Conservation (phyloP, 2,329 filamentous ascomycete species). For the Metarhizium robertsii region DNA sequence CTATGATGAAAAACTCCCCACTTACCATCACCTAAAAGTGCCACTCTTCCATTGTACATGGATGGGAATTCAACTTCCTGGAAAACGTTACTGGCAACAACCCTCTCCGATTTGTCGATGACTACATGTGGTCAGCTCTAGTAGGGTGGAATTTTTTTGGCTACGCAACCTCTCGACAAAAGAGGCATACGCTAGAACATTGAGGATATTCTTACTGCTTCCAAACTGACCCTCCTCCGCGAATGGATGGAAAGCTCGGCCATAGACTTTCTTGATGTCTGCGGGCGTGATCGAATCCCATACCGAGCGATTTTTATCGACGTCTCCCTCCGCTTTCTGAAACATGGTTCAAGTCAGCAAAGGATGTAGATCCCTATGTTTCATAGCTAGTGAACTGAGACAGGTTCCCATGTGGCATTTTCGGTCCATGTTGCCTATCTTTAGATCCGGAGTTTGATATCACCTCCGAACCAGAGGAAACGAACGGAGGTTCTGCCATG, state of each 20-base stretch:
- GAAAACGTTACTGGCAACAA: conserved; percentile 12
- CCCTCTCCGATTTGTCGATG: conserved; percentile 10
- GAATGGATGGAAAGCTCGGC: conserved; percentile 11
- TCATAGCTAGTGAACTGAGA: no score
- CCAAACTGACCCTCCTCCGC: conserved; percentile 8
- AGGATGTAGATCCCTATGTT: no score
- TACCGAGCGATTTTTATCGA: conserved; percentile 9
- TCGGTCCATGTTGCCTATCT: no score
- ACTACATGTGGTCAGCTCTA: conserved; percentile 3
- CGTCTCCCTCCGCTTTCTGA: conserved; percentile 2
- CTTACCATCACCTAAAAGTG: conserved; percentile 12
- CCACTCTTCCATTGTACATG: conserved; percentile 11
- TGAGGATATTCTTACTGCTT: conserved; percentile 2
- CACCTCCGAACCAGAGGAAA: no score
- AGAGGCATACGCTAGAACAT: neutral
- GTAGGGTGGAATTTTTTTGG: neutral
- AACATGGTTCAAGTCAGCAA: no score
- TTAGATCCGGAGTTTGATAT: no score
- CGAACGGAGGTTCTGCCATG: no score
- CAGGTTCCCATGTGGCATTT: no score
- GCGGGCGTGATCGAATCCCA: conserved; percentile 8
- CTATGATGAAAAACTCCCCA: neutral
- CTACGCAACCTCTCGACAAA: no score
- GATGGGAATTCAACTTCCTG: conserved; percentile 11
- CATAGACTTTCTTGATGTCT: conserved; percentile 11